Conservation (phyloP, 768 basidiomycete species). For the Lactarius quietus region DNA sequence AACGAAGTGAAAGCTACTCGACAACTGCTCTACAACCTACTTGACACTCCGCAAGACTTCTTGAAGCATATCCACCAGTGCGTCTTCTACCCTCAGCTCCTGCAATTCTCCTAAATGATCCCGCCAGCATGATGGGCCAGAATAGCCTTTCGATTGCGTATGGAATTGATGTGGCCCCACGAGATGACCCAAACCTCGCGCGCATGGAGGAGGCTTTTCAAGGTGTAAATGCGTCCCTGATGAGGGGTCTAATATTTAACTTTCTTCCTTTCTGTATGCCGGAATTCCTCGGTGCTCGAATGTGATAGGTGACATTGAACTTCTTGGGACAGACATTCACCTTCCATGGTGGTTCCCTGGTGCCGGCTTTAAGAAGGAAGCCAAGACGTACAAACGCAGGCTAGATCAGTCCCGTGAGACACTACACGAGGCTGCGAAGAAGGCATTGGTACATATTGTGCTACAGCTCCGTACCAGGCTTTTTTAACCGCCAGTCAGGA, state of each 20-base stretch:
- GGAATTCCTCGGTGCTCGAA: background rate
- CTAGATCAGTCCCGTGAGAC: conserved; percentile 28
- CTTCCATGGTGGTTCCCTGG: conserved; percentile 33
- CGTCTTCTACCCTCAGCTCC: conserved; percentile 20
- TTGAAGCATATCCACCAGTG: conserved; percentile 37
- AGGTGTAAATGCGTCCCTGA: conserved; percentile 33
- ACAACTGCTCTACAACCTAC: conserved; percentile 34
- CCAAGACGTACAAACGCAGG: conserved; percentile 22
- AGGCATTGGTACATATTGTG: conserved; percentile 24
- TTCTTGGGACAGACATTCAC: conserved; percentile 25
- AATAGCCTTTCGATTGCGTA: conserved; percentile 42
- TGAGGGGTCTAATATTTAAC: conserved; percentile 47
- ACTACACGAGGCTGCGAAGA: background rate
- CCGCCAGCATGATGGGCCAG: conserved; percentile 30
- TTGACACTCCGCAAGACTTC: conserved; percentile 39
- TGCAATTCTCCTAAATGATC: background rate
- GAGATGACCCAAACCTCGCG: conserved; percentile 43
- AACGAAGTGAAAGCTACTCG: conserved; percentile 32
- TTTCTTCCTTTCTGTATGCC: conserved; percentile 32
- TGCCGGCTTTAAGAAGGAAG: conserved; percentile 29
- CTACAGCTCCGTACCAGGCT: background rate
- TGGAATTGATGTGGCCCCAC: conserved; percentile 39
- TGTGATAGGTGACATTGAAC: background rate
- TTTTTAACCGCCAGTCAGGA: background rate
- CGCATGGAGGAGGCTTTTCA: conserved; percentile 40